Conservation (phyloP, 495 filamentous ascomycete genomes). For the Neurospora intermedia region DNA sequence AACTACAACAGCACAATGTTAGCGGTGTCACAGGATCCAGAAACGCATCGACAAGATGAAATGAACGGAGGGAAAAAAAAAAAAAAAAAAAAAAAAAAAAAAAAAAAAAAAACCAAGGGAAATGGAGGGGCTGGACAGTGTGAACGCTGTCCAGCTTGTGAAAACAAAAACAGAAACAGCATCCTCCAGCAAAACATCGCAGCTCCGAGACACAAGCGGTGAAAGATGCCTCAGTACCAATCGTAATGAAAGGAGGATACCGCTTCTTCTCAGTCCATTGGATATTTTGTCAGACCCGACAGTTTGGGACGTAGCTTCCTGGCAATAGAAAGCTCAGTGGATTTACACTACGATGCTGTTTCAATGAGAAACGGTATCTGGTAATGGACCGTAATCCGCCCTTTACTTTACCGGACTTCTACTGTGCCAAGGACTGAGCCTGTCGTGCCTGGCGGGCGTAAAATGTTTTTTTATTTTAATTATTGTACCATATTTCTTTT, state of each 20-base stretch:
- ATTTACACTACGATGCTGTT: background rate
- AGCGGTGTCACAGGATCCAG: background rate
- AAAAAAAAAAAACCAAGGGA: background rate
- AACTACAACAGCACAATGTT: too few relatives aligned
- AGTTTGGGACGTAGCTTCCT: slow-evolving; percentile 15
- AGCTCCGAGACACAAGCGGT: slow-evolving; percentile 5
- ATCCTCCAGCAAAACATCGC: background rate
- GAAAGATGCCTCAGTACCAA: background rate
- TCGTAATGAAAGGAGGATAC: background rate
- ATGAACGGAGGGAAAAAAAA: background rate
- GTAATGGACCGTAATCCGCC: background rate
- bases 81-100: background rate
- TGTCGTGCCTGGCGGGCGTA: background rate
- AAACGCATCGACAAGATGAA: background rate
- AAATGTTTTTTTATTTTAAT: background rate
- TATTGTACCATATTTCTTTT: too few relatives aligned
- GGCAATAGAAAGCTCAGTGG: background rate
- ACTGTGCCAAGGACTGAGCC: background rate
- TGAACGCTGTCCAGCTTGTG: background rate
- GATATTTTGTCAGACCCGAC: slow-evolving; percentile 18
- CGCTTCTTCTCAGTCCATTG: too few relatives aligned
- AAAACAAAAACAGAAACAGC: background rate
- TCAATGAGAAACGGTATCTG: background rate
- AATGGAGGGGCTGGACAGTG: background rate
- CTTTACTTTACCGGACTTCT: background rate